Evolutionary conservation across 306 rosid genomes (phyloP).

Genomic region (Benincasa hispida): DNA sequence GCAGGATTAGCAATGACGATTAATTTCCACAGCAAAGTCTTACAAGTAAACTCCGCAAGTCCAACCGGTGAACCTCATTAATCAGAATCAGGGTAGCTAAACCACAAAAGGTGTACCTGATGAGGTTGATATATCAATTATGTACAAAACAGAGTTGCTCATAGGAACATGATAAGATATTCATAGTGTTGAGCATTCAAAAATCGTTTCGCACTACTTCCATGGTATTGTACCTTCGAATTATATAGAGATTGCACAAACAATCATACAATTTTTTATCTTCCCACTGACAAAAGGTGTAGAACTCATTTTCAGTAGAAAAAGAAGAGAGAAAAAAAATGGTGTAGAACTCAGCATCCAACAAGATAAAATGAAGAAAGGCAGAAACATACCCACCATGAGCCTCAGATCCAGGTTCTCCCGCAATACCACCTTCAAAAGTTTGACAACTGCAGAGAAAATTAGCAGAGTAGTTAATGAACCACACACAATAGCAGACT

Average conservation of each 20-base stretch:
- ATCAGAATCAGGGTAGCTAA: conserved; percentile 87
- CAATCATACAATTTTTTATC: background rate
- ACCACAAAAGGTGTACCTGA: conserved; percentile 89
- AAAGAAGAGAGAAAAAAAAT: no score
- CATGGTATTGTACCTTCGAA: background rate
- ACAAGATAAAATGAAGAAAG: background rate
- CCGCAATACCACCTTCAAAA: conserved; percentile 90
- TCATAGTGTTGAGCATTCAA: background rate
- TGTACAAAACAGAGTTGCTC: background rate
- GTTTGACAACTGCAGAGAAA: conserved; percentile 78
- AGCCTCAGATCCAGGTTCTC: conserved; percentile 96
- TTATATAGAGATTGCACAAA: background rate
- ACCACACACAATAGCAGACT: background rate
- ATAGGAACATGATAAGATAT: background rate
- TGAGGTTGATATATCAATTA: conserved; percentile 6
- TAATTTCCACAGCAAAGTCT: conserved; percentile 15
- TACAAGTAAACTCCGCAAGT: conserved; percentile 61
- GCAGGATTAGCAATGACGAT: background rate
- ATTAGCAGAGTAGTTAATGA: background rate
- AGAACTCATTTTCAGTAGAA: no score
- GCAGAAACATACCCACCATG: conserved; percentile 92
- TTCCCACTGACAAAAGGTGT: background rate
- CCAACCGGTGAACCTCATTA: conserved; percentile 69
- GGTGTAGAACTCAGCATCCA: background rate
- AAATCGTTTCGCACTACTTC: background rate